These are phyloP conservation scores for Gracilaria vermiculophylla DNA, from an alignment of 23 red algal genomes.

Conservation along the genomic window DNA sequence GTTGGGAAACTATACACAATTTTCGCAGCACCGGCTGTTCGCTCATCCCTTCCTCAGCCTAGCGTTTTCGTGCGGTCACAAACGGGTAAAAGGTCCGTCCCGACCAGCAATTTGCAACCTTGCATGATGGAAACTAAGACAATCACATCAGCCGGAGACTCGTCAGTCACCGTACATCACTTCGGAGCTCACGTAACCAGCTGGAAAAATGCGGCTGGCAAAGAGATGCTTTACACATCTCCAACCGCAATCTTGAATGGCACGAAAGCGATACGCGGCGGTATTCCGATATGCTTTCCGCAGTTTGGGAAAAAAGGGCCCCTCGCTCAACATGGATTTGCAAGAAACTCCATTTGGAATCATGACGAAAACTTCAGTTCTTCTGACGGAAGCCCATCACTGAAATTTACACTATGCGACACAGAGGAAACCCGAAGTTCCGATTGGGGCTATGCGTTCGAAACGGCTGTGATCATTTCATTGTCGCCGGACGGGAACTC, in stretches of 20 bases:
- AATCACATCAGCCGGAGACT: slow-evolving; percentile 11
- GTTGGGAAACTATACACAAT: too few species aligned
- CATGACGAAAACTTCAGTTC: slow-evolving; percentile 36
- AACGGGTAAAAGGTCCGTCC: too few species aligned
- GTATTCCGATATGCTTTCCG: slow-evolving; percentile 94
- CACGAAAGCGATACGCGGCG: slow-evolving; percentile 85
- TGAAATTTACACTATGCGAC: slow-evolving; percentile 28
- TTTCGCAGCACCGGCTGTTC: too few species aligned
- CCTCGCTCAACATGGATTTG: slow-evolving; percentile 87
- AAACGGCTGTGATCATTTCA: not conserved
- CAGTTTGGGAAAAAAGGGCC: slow-evolving; percentile 88
- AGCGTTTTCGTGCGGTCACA: too few species aligned
- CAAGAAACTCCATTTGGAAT: slow-evolving; percentile 64
- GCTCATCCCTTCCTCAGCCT: too few species aligned
- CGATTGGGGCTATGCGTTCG: slow-evolving; percentile 24
- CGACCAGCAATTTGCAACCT: not conserved
- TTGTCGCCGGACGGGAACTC: slow-evolving; percentile 30
- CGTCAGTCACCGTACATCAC: slow-evolving; percentile 63
- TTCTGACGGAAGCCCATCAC: not conserved
- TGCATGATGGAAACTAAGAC: not conserved
- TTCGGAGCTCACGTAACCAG: slow-evolving; percentile 87
- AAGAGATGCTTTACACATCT: slow-evolving; percentile 61
- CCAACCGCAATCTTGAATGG: slow-evolving; percentile 79
- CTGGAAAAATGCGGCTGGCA: slow-evolving; percentile 73
- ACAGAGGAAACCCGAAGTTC: slow-evolving; percentile 37